Conservation (phyloP, 768 basidiomycete species). For the Lentinula sp. region DNA sequence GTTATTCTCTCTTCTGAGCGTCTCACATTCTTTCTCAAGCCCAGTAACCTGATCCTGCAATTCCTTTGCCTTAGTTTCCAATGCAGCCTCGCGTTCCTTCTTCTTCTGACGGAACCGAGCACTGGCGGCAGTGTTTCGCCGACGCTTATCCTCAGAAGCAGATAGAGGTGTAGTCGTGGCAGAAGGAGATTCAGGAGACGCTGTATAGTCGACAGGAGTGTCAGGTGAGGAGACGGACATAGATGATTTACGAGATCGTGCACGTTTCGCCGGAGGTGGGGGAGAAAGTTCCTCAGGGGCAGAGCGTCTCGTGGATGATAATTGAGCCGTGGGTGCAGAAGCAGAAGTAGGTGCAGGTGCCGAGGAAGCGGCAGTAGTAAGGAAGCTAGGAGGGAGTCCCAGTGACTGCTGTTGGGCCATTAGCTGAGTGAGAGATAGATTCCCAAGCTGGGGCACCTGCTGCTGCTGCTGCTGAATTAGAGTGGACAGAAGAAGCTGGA, state of each 20-base stretch:
- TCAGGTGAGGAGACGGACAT: conserved; percentile 22
- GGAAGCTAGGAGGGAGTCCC: neutral
- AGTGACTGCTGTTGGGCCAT: conserved; percentile 36
- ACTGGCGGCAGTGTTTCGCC: conserved; percentile 89
- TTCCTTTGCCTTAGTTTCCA: conserved; percentile 83
- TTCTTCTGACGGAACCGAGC: conserved; percentile 95
- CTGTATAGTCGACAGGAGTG: conserved; percentile 21
- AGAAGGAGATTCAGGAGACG: neutral
- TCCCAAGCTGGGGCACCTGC: conserved; percentile 19
- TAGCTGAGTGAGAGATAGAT: conserved; percentile 64
- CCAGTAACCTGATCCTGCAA: conserved; percentile 76
- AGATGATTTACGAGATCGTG: conserved; percentile 51
- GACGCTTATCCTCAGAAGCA: conserved; percentile 84
- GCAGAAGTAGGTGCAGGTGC: conserved; percentile 14
- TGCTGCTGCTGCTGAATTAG: conserved; percentile 33
- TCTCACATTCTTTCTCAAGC: conserved; percentile 90
- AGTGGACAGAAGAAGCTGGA: conserved; percentile 33
- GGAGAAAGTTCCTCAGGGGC: conserved; percentile 21
- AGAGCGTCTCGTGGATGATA: conserved; percentile 12
- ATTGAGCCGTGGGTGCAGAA: neutral
- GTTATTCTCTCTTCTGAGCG: conserved; percentile 81
- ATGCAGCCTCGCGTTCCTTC: conserved; percentile 89
- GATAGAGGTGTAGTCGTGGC: conserved; percentile 27
- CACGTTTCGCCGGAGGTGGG: conserved; percentile 43
- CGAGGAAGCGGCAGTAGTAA: conserved; percentile 13